Conservation (phyloP, 2,329 filamentous ascomycete species). For the Talaromyces rugulosus region DNA sequence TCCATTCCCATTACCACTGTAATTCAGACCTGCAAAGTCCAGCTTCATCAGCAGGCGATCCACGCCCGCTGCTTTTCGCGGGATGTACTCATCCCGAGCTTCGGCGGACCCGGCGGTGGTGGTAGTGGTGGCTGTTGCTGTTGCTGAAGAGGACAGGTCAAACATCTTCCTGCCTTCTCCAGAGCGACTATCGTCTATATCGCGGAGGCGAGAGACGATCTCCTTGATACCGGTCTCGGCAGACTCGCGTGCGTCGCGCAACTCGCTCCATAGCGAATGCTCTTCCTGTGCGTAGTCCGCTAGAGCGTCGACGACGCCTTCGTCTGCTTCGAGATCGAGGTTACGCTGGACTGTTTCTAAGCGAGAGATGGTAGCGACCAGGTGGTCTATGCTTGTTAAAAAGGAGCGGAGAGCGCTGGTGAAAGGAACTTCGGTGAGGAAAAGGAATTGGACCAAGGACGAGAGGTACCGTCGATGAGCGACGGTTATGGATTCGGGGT, state of each 20-base stretch:
- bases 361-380: conserved; percentile 71
- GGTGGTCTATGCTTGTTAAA: conserved; percentile 64
- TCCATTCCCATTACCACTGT: conserved; percentile 3
- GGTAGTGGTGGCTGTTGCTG: not conserved
- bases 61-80: conserved; percentile 71
- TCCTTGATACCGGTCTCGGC: conserved; percentile 66
- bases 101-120: conserved; percentile 23
- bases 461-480: conserved; percentile 75
- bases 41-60: conserved; percentile 89
- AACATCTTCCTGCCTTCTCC: conserved; percentile 33
- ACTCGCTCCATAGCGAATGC: conserved; percentile 58
- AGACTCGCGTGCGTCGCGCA: conserved; percentile 59
- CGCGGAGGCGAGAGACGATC: conserved; percentile 52
- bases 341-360: conserved; percentile 72
- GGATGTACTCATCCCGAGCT: conserved; percentile 54
- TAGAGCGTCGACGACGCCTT: conserved; percentile 73
- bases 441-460: conserved; percentile 51
- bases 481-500: conserved; percentile 77
- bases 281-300: conserved; percentile 71
- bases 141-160: conserved; percentile 17
- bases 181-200: conserved; percentile 57
- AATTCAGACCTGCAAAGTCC: conserved; percentile 51
- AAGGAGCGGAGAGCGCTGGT: conserved; percentile 35
- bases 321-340: conserved; percentile 75
- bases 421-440: conserved; percentile 40